These are phyloP conservation scores for Coemansia sp. DNA, from an alignment of 192 early-diverging fungal genomes.

Conservation along the genomic window DNA sequence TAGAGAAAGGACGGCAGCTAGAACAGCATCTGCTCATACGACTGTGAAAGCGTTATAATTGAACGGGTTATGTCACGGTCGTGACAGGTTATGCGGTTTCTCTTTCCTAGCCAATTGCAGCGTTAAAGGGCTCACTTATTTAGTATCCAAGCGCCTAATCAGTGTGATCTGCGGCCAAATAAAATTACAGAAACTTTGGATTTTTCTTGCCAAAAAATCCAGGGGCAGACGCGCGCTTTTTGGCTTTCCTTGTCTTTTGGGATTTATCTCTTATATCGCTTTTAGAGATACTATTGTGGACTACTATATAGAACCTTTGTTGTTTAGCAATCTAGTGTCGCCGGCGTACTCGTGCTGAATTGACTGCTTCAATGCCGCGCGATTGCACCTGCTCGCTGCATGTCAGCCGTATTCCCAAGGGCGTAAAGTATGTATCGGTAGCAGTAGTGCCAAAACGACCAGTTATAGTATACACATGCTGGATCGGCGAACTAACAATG, in stretches of 20 bases:
- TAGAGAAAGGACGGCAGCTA: too few relatives aligned
- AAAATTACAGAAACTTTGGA: background rate
- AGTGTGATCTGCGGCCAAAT: too few relatives aligned
- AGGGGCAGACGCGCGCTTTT: background rate
- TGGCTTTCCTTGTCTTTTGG: background rate
- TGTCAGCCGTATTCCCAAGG: conserved; percentile 47
- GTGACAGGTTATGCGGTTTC: too few relatives aligned
- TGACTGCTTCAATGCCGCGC: conserved; percentile 35
- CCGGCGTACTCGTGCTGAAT: background rate
- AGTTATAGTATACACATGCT: too few relatives aligned
- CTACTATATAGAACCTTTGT: background rate
- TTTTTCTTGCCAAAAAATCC: background rate
- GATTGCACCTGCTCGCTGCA: conserved; percentile 54
- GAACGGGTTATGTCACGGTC: too few relatives aligned
- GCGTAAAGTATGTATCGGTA: conserved; percentile 33
- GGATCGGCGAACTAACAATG: background rate
- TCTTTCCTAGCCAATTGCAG: too few relatives aligned
- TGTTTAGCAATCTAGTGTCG: background rate
- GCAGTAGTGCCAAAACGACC: too few relatives aligned
- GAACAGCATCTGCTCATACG: too few relatives aligned
- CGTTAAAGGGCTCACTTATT: too few relatives aligned
- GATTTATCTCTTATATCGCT: background rate
- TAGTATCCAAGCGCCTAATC: too few relatives aligned
- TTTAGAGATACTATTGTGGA: background rate
- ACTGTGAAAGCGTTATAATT: too few relatives aligned